Conservation (phyloP, 192 early-diverging fungal species). For the Coemansia sp. region DNA sequence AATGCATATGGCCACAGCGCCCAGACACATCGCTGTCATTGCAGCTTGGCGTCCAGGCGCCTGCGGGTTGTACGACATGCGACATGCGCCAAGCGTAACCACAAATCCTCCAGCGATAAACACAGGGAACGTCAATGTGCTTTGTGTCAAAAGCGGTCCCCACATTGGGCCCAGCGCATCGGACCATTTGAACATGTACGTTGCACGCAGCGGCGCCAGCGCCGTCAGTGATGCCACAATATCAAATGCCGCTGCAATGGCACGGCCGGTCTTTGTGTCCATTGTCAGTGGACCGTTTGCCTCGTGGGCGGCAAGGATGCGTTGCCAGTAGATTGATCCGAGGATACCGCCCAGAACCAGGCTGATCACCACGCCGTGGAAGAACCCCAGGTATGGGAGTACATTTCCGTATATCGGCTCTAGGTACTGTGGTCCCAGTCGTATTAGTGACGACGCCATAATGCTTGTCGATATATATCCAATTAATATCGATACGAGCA, state of each 20-base stretch:
- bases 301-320: constrained; percentile 4
- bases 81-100: constrained; percentile 42
- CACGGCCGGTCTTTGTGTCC: constrained; percentile 30
- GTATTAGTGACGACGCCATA: constrained; percentile 35
- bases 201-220: constrained; percentile 50
- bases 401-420: constrained; percentile 72
- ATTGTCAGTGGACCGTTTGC: constrained; percentile 2
- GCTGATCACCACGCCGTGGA: constrained; percentile 35
- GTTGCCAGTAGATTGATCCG: constrained; percentile 26
- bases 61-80: constrained; percentile 22
- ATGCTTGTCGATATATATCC: constrained; percentile 23
- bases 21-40: constrained; percentile 1
- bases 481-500: constrained; percentile 21
- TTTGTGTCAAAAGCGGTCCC: constrained; percentile 61
- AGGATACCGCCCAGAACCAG: constrained; percentile 52
- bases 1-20: constrained; percentile 10
- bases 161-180: constrained; percentile 58
- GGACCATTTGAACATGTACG: constrained; percentile 55
- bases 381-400: constrained; percentile 56
- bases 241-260: constrained; percentile 54
- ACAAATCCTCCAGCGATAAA: constrained; percentile 54
- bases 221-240: constrained; percentile 54
- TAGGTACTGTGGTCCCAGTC: constrained; percentile 58
- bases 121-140: constrained; percentile 56
- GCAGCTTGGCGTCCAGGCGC: constrained; percentile 11